Evolutionary conservation across 345 rosid species (phyloP), one percentile per base, ranked within the genome.

Genomic region (Punica granatum): DNA sequence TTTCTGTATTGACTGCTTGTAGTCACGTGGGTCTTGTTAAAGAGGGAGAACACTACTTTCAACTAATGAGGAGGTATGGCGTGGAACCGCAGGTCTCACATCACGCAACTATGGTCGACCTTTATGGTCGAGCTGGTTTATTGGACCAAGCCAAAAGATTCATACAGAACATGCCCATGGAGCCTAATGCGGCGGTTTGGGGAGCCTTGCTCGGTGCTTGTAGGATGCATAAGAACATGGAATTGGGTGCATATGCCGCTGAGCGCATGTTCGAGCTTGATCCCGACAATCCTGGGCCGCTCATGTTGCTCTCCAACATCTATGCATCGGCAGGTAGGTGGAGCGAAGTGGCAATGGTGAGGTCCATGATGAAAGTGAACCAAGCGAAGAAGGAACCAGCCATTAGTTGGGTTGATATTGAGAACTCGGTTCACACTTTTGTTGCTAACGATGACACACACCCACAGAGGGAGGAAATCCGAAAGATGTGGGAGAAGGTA

Each of bases 371-470:
- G 89, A 83, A 75, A 68, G 70, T 73, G 48, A 80, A 69, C n/a
- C 80, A 81, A 51, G 76, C 84, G 59, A 86, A 83, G 78, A 86
- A 81, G 65, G 84, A 86, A 63, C 86, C 91, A 2, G 89, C 88
- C 3, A 79, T 83, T 74, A 88, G 91, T 39, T 83, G 88, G 89
- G 86, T 88, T 58, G 95, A 86, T 66, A 79, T 87, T 14, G 78
- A 81, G 71, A 84, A 82, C 41, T 73, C 80, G 10, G 79, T 75
- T 36, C 86, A 81, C 42, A 69, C 74, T 77, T 88, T 86, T 81
- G 83, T 85, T 62, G 90, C 89, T 0, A 85, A 88, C 35, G 94
- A 84, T 67, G 83, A 80, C 46, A 51, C 81, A 19, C 88, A 84
- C 73, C 87, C 88, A 3, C 83, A 75, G 64, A 78, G 75, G n/a